Evolutionary conservation across 2,329 filamentous ascomycete genomes (phyloP), one percentile per base, ranked within the genome.

Genomic region (Akanthomyces muscarius): DNA sequence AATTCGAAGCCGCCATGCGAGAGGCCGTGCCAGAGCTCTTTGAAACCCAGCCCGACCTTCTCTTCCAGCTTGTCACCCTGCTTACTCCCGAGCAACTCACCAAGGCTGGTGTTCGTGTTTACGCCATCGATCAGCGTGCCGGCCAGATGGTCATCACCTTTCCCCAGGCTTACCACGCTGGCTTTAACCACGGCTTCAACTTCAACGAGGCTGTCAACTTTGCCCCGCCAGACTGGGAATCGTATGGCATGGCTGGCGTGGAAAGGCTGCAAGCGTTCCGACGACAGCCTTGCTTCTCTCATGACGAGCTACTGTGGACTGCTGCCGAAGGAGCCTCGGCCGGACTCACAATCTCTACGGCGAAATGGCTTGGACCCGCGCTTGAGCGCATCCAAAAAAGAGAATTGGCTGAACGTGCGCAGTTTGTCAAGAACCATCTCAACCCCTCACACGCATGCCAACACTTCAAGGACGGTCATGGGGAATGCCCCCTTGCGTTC

Each of bases 151-250:
- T 99, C 66, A 88, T 99, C 66, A 99, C 95, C 0, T 99, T 97
- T 70, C 95, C 95, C 0, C 91, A 97, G 73, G 95, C 95, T 0
- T 99, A 98, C 70, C 95, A 99, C 73, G 94, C 95, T 6, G 95
- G 95, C 0, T 99, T 99, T 78, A 99, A 99, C 70, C 95, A 99
- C 70, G 95, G 90, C 0, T 99, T 99, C 80, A 99, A 99, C 73
- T 96, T 97, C 76, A 99, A 99, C 69, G 95, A 99, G 74, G 95
- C 95, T 5, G 95, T 99, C 69, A 99, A 99, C 73, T 99, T 99
- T 76, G 95, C 95, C 0, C 95, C 95, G 0, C 83, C 81, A 33
- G 95, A 99, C 70, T 99, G 95, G 95, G 95, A 99, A 71, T 92
- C 92, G 0, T 96, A 88, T 72, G 95, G 95, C 2, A 87, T 94